phyloP scores from a whole-genome alignment of 148 eudicot genomes.

The Nyssa sinensis region DNA sequence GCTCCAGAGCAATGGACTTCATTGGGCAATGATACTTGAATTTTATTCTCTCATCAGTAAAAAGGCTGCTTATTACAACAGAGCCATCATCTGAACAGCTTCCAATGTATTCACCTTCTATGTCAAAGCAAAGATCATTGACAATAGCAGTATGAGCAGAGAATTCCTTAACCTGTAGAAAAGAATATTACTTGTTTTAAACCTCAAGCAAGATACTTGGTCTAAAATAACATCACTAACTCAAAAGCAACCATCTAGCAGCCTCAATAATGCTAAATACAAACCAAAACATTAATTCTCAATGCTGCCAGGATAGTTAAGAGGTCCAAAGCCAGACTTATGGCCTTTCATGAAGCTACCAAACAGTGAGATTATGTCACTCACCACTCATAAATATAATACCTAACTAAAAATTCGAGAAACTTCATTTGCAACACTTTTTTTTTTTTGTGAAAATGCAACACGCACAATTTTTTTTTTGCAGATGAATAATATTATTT shows the following conservation, averaged over 20 bases:
- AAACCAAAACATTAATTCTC: not conserved
- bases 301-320: not conserved
- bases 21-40: constrained; percentile 97
- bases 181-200: not conserved
- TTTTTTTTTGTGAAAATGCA: too few species aligned
- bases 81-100: constrained; percentile 99
- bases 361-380: not conserved
- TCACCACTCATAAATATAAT: not conserved
- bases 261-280: not conserved
- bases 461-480: too few species aligned
- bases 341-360: not conserved
- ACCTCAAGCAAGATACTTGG: not conserved
- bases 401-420: not conserved
- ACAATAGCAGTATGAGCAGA: constrained; percentile 73
- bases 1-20: constrained; percentile 94
- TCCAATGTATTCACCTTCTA: constrained; percentile 90
- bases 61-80: constrained; percentile 80
- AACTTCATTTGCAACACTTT: not conserved
- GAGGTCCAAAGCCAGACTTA: not conserved
- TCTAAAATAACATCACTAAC: not conserved
- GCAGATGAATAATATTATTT: not conserved
- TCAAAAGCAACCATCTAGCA: not conserved
- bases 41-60: constrained; percentile 76
- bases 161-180: constrained; percentile 78
- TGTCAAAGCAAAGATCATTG: constrained; percentile 87